Conservation (phyloP, 2,329 filamentous ascomycete genomes). For the Aspergillus fructus region DNA sequence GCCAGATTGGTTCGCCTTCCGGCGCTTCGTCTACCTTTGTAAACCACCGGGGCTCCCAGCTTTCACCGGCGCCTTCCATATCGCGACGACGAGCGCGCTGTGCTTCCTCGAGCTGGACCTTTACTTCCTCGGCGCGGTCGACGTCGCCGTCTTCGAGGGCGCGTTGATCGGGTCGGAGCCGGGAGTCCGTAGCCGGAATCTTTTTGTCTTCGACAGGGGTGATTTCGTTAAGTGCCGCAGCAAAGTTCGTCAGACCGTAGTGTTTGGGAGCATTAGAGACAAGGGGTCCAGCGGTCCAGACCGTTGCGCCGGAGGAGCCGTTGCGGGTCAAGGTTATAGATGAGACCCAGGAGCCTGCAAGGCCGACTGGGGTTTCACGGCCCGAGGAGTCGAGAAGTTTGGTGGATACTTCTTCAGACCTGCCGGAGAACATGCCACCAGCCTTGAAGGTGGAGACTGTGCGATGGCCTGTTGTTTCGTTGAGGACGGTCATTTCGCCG, state of each 20-base stretch:
- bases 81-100: slow-evolving; percentile 74
- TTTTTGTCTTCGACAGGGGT: slow-evolving; percentile 73
- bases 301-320: slow-evolving; percentile 61
- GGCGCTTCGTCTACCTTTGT: slow-evolving; percentile 56
- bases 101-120: slow-evolving; percentile 79
- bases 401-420: slow-evolving; percentile 83
- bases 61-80: slow-evolving; percentile 72
- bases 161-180: slow-evolving; percentile 83
- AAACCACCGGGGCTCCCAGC: slow-evolving; percentile 82
- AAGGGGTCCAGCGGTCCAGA: slow-evolving; percentile 77
- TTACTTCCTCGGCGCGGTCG: slow-evolving; percentile 79
- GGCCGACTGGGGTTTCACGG: slow-evolving; percentile 62
- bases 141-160: slow-evolving; percentile 78
- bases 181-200: slow-evolving; percentile 77
- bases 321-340: slow-evolving; percentile 66
- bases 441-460: slow-evolving; percentile 88
- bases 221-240: slow-evolving; percentile 82
- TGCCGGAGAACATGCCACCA: slow-evolving; percentile 95
- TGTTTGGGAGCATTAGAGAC: slow-evolving; percentile 76
- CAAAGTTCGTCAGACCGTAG: slow-evolving; percentile 87
- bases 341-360: slow-evolving; percentile 82
- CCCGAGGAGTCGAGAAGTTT: slow-evolving; percentile 70
- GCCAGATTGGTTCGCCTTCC: slow-evolving; percentile 56
- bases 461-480: slow-evolving; percentile 80
- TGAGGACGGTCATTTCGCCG: slow-evolving; percentile 80